Percentiles rank a stretch among this genome's conserved stretches.
These are phyloP conservation scores for Nyctanthes arbortristis DNA, from an alignment of 257 asterid species.

Conservation along the genomic window DNA sequence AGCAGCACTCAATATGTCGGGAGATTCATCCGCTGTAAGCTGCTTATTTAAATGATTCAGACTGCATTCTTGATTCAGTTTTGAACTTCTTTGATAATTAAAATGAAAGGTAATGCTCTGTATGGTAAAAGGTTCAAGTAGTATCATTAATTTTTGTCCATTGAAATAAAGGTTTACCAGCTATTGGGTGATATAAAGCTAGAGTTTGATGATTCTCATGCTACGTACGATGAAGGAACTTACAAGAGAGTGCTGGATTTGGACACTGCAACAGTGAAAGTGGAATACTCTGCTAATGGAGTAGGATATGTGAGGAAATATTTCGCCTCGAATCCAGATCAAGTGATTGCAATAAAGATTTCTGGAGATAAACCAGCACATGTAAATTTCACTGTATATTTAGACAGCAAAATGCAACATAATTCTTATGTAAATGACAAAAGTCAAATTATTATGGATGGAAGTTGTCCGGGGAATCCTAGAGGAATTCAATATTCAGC, in stretches of 20 bases:
- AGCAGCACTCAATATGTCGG: constrained; percentile 50
- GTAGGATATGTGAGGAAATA: constrained; percentile 54
- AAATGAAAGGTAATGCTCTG: background rate
- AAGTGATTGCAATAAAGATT: constrained; percentile 53
- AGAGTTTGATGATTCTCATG: constrained; percentile 55
- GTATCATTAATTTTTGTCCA: background rate
- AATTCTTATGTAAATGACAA: constrained; percentile 42
- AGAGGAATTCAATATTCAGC: constrained; percentile 61
- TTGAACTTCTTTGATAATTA: background rate
- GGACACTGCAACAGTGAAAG: constrained; percentile 65
- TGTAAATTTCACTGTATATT: constrained; percentile 48
- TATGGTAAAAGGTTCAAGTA: background rate
- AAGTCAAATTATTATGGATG: constrained; percentile 59
- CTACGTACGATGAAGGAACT: constrained; percentile 38
- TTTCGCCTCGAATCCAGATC: constrained; percentile 72
- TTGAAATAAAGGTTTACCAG: constrained; percentile 65
- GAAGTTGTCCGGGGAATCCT: constrained; percentile 61
- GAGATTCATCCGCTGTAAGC: constrained; percentile 53
- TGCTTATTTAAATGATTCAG: constrained; percentile 5
- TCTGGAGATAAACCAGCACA: constrained; percentile 51
- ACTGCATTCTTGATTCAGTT: background rate
- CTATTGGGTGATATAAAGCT: constrained; percentile 73
- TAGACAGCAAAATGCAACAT: constrained; percentile 64
- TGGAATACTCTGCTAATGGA: constrained; percentile 44
- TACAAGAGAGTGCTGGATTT: constrained; percentile 74